phyloP scores from a whole-genome alignment of 2,329 filamentous ascomycete species.

The Pestalotiopsis sp. region DNA sequence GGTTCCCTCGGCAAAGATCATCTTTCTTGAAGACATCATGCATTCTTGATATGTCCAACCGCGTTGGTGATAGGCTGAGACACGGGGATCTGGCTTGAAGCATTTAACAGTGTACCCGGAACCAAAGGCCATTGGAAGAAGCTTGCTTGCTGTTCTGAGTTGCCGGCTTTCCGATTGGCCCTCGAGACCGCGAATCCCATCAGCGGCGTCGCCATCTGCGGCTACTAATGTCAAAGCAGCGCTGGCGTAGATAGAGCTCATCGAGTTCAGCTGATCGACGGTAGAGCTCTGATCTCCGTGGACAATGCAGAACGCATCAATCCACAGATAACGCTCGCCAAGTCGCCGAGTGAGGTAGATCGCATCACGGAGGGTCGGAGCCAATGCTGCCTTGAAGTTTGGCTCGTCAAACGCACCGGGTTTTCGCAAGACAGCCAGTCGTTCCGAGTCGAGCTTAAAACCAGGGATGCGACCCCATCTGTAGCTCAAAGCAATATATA shows the following conservation, averaged over 20 bases:
- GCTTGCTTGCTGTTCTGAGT: not conserved
- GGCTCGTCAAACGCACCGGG: not conserved
- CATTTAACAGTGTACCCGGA: not conserved
- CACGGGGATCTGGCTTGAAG: not conserved
- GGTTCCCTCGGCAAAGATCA: not conserved
- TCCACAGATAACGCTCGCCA: slow-evolving; percentile 8
- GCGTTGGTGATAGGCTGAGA: not conserved
- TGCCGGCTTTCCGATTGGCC: not conserved
- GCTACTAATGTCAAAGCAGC: slow-evolving; percentile 3
- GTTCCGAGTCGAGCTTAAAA: not conserved
- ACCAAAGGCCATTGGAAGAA: not conserved
- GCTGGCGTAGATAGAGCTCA: slow-evolving; percentile 2
- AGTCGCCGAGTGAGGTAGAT: not conserved
- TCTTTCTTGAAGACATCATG: not conserved
- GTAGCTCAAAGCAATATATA: not conserved
- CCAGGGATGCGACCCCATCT: not conserved
- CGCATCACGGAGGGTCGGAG: not conserved
- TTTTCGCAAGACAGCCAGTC: not conserved
- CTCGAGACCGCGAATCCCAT: not conserved
- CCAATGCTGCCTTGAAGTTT: not conserved
- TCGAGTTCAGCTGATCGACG: not conserved
- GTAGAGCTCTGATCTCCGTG: not conserved
- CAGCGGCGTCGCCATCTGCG: not conserved
- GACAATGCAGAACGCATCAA: slow-evolving; percentile 3
- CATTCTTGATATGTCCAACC: slow-evolving; percentile 10